Evolutionary conservation across 352 stramenopile species (phyloP).

Genomic region (Phytophthora podocarpi): DNA sequence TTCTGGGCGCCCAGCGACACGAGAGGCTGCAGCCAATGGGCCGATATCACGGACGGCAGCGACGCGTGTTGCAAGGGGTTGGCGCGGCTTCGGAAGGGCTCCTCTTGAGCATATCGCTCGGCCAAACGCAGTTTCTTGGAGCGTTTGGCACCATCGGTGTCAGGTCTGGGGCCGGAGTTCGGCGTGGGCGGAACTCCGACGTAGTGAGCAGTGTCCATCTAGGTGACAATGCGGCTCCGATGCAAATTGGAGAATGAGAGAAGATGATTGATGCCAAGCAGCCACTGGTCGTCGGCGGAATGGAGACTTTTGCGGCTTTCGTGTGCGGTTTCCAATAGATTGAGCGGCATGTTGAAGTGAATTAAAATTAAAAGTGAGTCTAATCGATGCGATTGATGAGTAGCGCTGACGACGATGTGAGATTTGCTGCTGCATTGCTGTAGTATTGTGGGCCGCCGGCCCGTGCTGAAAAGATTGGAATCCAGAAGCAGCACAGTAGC

Average conservation of each 20-base stretch:
- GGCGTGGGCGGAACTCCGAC: slow-evolving; percentile 12
- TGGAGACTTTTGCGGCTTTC: too few relatives aligned
- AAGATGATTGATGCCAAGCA: slow-evolving; percentile 12
- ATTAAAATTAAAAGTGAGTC: slow-evolving; percentile 10
- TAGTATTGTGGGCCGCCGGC: too few relatives aligned
- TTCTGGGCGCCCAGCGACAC: slow-evolving; percentile 38
- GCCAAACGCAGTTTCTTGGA: slow-evolving; percentile 15
- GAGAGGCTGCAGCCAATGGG: slow-evolving; percentile 40
- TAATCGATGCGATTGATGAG: slow-evolving; percentile 15
- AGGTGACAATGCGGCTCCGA: too few relatives aligned
- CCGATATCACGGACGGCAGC: slow-evolving; percentile 27
- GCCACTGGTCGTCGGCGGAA: background rate
- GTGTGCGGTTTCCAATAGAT: too few relatives aligned
- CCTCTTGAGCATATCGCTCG: slow-evolving; percentile 20
- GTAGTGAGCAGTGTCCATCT: slow-evolving; percentile 24
- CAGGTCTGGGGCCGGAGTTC: too few relatives aligned
- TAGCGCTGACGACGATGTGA: background rate
- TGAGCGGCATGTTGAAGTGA: slow-evolving; percentile 11
- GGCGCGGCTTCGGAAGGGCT: slow-evolving; percentile 18
- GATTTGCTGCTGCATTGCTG: too few relatives aligned
- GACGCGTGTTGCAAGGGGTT: slow-evolving; percentile 48
- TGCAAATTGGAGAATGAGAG: slow-evolving; percentile 19
- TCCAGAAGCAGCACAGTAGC: too few relatives aligned
- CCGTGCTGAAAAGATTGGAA: too few relatives aligned
- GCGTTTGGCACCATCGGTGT: background rate